Evolutionary conservation across 371 early-diverging fungal species (phyloP).

Genomic region (Chytridiales sp.): DNA sequence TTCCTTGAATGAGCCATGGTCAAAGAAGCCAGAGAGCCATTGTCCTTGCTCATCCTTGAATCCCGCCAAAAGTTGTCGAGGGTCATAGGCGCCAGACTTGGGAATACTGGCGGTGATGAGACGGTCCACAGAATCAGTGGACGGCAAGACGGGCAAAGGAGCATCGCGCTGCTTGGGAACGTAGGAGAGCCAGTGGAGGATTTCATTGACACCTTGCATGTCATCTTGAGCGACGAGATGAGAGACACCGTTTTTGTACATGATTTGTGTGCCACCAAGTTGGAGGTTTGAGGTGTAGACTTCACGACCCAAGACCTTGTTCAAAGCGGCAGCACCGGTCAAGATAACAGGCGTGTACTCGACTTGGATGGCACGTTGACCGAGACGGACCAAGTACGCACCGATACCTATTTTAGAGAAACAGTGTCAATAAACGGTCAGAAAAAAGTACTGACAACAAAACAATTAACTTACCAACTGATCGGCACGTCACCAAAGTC

Average conservation of each 20-base stretch:
- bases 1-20: slow-evolving; percentile 52
- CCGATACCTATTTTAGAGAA: slow-evolving; percentile 75
- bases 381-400: slow-evolving; percentile 97
- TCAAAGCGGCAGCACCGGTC: slow-evolving; percentile 97
- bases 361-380: slow-evolving; percentile 96
- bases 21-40: slow-evolving; percentile 75
- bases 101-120: slow-evolving; percentile 41
- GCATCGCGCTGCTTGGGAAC: slow-evolving; percentile 73
- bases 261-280: slow-evolving; percentile 98
- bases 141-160: slow-evolving; percentile 45
- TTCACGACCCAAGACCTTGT: slow-evolving; percentile 97
- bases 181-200: slow-evolving; percentile 92
- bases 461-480: slow-evolving; percentile 67
- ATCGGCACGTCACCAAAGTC: slow-evolving; percentile 95
- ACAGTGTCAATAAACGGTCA: slow-evolving; percentile 1
- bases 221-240: slow-evolving; percentile 95
- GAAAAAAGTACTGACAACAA: not conserved
- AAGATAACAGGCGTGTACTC: slow-evolving; percentile 97
- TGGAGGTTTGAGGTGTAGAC: slow-evolving; percentile 98
- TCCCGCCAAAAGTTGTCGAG: slow-evolving; percentile 86
- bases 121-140: slow-evolving; percentile 44
- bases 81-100: slow-evolving; percentile 71
- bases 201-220: slow-evolving; percentile 87
- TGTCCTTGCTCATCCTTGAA: slow-evolving; percentile 62
- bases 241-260: slow-evolving; percentile 98